Evolutionary conservation across 2,329 filamentous ascomycete species (phyloP).

Genomic region (Colletotrichum costaricense): DNA sequence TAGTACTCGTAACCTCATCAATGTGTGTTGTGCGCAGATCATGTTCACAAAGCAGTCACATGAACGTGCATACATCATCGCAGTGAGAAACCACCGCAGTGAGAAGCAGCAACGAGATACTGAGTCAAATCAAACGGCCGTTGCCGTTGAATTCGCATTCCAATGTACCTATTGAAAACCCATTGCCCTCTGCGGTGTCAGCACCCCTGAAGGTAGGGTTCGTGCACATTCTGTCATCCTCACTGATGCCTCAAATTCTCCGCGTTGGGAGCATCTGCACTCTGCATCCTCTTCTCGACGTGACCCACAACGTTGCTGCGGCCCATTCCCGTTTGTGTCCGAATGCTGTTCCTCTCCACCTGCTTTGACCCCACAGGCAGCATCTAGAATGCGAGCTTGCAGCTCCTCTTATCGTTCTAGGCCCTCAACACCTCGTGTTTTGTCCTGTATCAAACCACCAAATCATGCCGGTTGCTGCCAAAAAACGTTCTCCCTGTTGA

Average conservation of each 20-base stretch:
- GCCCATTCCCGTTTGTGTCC: not conserved
- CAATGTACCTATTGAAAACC: not conserved
- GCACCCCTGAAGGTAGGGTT: conserved; percentile 12
- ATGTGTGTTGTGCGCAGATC: too few species aligned
- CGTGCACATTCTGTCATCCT: conserved; percentile 6
- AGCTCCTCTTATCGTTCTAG: conserved; percentile 20
- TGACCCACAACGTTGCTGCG: not conserved
- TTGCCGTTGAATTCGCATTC: not conserved
- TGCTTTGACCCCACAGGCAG: conserved; percentile 20
- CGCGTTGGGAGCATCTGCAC: not conserved
- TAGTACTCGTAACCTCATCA: too few species aligned
- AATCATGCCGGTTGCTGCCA: conserved; percentile 15
- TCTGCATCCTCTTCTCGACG: not conserved
- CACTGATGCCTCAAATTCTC: not conserved
- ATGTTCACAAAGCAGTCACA: too few species aligned
- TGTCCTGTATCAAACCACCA: conserved; percentile 23
- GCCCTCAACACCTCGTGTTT: conserved; percentile 6
- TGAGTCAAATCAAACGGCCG: not conserved
- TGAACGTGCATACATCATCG: too few species aligned
- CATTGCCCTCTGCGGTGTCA: not conserved
- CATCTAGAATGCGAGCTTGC: conserved; percentile 21
- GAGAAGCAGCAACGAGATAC: too few species aligned
- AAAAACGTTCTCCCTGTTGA: conserved; percentile 3
- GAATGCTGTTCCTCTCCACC: conserved; percentile 10
- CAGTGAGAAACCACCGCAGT: too few species aligned